These are phyloP conservation scores for Pythium monospermum DNA, from an alignment of 352 stramenopile species.

Conservation along the genomic window DNA sequence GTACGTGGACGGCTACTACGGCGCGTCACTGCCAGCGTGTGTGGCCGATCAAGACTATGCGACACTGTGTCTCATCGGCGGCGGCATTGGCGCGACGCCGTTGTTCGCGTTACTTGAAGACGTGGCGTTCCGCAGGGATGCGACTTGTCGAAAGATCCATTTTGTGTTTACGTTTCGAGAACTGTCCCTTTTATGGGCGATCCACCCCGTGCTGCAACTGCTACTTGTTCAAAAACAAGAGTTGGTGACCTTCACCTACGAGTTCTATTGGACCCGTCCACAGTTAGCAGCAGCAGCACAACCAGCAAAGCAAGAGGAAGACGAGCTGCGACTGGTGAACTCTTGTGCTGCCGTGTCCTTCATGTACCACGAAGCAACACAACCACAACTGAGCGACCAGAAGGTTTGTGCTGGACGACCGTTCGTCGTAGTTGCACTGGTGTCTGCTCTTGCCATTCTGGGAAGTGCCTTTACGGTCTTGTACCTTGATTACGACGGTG, in stretches of 20 bases:
- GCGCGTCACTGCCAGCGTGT: conserved; percentile 26
- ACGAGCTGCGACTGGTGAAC: not conserved
- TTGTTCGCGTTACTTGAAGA: conserved; percentile 37
- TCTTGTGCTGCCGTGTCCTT: no score
- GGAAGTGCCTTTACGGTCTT: conserved; percentile 6
- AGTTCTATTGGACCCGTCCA: conserved; percentile 16
- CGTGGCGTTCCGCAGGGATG: conserved; percentile 17
- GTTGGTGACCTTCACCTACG: conserved; percentile 21
- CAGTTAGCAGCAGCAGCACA: not conserved
- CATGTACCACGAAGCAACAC: no score
- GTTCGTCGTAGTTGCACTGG: no score
- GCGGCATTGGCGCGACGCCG: conserved; percentile 36
- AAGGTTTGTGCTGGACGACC: no score
- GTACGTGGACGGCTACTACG: conserved; percentile 47
- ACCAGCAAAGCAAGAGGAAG: not conserved
- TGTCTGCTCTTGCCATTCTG: conserved; percentile 19
- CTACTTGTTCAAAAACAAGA: conserved; percentile 20
- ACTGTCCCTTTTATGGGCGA: conserved; percentile 29
- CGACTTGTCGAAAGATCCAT: conserved; percentile 15
- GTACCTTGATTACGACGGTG: conserved; percentile 24
- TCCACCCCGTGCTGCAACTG: conserved; percentile 30
- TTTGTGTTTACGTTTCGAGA: conserved; percentile 44
- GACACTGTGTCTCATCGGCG: conserved; percentile 26
- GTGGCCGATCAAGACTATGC: conserved; percentile 30
- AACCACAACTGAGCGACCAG: no score